Percentiles rank a stretch among this genome's conserved stretches.
These are phyloP conservation scores for Blastomyces emzantsi DNA, from an alignment of 2,329 filamentous ascomycete genomes.

Conservation along the genomic window DNA sequence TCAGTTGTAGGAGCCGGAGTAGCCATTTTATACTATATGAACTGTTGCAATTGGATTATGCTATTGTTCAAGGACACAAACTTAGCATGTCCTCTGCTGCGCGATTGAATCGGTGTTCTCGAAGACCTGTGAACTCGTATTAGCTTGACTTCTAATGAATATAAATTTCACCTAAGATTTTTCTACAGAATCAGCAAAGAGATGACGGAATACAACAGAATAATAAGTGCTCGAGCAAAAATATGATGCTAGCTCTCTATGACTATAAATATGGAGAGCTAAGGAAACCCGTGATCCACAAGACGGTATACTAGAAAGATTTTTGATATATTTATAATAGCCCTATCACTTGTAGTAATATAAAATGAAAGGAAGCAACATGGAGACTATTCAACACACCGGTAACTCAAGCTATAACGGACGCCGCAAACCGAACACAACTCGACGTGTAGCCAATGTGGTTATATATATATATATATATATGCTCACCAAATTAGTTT, in stretches of 20 bases:
- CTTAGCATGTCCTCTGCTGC: not conserved
- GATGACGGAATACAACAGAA: not conserved
- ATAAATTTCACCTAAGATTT: not conserved
- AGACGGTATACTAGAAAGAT: not conserved
- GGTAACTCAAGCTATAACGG: not conserved
- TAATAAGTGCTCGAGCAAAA: not conserved
- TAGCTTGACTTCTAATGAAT: not conserved
- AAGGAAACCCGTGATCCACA: not conserved
- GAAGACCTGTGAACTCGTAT: not conserved
- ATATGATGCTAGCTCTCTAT: not conserved
- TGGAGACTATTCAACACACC: not conserved
- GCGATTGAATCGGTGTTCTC: not conserved
- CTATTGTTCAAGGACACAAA: not conserved
- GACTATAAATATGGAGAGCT: not conserved
- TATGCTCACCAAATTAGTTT: not conserved
- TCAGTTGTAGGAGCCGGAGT: conserved; percentile 21
- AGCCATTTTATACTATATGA: not conserved
- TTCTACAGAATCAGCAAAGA: not conserved
- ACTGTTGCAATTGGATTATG: not conserved
- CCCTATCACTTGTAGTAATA: not conserved
- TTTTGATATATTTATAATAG: not conserved
- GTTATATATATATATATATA: no score
- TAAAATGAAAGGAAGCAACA: not conserved
- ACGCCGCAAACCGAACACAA: not conserved
- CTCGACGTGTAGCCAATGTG: not conserved